Percentiles rank a stretch among this genome's conserved stretches.
phyloP scores from a whole-genome alignment of 1,139 yeast species.

The Spencermartinsiella ligniputridi region DNA sequence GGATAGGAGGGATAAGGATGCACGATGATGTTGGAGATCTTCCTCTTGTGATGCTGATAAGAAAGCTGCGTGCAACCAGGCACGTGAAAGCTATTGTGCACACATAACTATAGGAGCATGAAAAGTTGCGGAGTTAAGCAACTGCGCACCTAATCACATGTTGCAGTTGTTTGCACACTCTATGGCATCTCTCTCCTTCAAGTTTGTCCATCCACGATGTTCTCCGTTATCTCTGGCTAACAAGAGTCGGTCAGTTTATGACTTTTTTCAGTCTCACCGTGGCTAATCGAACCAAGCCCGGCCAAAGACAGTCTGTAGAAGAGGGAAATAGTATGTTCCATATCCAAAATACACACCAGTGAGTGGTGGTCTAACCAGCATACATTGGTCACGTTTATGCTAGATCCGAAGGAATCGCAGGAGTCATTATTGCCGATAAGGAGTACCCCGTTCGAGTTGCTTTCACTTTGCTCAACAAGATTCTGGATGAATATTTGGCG shows the following conservation, averaged over 20 bases:
- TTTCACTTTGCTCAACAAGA: conserved; percentile 82
- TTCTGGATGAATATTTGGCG: conserved; percentile 83
- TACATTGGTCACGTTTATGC: conserved; percentile 91
- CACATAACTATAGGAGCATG: too few relatives aligned
- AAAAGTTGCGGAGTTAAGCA: too few relatives aligned
- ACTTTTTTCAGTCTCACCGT: conserved; percentile 90
- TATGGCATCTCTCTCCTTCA: too few relatives aligned
- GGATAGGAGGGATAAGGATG: too few relatives aligned
- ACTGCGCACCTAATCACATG: too few relatives aligned
- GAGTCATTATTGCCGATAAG: conserved; percentile 87
- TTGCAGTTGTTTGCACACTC: too few relatives aligned
- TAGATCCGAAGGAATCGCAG: conserved; percentile 88
- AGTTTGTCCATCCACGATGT: too few relatives aligned
- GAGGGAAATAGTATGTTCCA: conserved; percentile 63
- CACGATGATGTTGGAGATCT: too few relatives aligned
- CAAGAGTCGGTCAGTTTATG: conserved; percentile 66
- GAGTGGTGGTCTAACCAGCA: conserved; percentile 28
- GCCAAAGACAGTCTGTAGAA: conserved; percentile 92
- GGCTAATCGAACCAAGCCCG: conserved; percentile 78
- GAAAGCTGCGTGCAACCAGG: too few relatives aligned
- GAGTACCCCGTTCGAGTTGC: conserved; percentile 99
- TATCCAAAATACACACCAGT: conserved; percentile 7
- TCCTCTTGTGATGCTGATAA: too few relatives aligned
- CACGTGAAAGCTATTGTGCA: too few relatives aligned
- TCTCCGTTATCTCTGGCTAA: too few relatives aligned